Evolutionary conservation across 2,329 filamentous ascomycete species (phyloP), one percentile per base, ranked within the genome.

Genomic region (Byssothecium circinans): DNA sequence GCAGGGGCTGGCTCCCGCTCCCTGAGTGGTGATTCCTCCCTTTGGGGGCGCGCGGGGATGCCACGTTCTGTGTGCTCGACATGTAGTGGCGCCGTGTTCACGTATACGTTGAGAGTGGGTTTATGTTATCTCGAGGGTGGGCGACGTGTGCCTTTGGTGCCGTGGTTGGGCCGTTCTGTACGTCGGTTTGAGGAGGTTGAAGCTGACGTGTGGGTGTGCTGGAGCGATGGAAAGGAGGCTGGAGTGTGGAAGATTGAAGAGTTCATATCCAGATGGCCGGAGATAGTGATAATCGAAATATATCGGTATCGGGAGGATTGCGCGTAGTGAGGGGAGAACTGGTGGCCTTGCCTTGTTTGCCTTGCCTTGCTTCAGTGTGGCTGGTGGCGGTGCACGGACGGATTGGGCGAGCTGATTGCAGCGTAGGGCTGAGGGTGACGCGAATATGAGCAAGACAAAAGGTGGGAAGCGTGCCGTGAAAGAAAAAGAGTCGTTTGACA

Each of bases 31-130:
- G 58, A 34, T 64, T 64, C 54, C 64, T 66, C 29, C 57, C 58
- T 52, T 67, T 59, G 43, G 67, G 56, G 41, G 61, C 54, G 47
- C 64, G 68, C 45, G 68, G 67, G 43, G 67, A 69, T 41, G 65
- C 64, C 27, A 62, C 60, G 20, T 51, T 56, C 43, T 67, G 62
- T 41, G 57, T 53, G 46, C 57, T 65, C 57, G 66, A 67, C 67
- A 70, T 70, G 49, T 65, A 53, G 56, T 17, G 50, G 50, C 33
- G 44, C 40, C 29, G 32, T 36, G 17, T 41, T 19, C 17, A 38
- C 30, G 45, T 36, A 14, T 29, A 33, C 18, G 29, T 4, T 12
- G 12, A 12, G 4, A 14, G 7, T 32, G 29, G 6, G 14, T 32
- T 14, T 4, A 32, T 49, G 53, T 47, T 65, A 64, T 62, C 57